Conservation (phyloP, 768 basidiomycete species). For the Pisolithus marmoratus region DNA sequence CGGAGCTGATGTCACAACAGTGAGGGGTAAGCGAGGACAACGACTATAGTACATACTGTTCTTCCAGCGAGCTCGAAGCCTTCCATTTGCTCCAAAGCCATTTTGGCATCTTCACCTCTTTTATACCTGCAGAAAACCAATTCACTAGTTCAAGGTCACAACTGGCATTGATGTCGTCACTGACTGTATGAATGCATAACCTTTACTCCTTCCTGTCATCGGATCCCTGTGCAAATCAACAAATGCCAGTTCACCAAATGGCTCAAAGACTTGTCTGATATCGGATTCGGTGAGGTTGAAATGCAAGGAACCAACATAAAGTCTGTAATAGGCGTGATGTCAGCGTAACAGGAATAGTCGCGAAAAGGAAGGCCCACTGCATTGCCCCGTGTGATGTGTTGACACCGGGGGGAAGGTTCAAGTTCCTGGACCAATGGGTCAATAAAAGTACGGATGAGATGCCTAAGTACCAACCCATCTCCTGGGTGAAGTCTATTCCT, state of each 20-base stretch:
- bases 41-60: conserved; percentile 46
- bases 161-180: conserved; percentile 20
- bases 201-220: conserved; percentile 92
- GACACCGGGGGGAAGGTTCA: conserved; percentile 82
- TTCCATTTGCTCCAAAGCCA: conserved; percentile 99
- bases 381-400: conserved; percentile 76
- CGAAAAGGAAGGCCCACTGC: conserved; percentile 53
- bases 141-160: neutral
- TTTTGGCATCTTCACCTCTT: conserved; percentile 87
- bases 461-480: conserved; percentile 56
- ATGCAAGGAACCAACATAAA: conserved; percentile 95
- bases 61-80: conserved; percentile 96
- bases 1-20: conserved; percentile 49
- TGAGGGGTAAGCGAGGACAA: conserved; percentile 11
- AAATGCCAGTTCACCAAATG: conserved; percentile 96
- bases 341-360: conserved; percentile 6
- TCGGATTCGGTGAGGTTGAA: conserved; percentile 97
- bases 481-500: conserved; percentile 85
- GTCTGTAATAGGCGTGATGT: conserved; percentile 38
- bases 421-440: conserved; percentile 43
- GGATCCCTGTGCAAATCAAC: conserved; percentile 97
- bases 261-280: conserved; percentile 98
- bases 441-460: conserved; percentile 5
- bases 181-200: conserved; percentile 96
- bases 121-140: conserved; percentile 58